Percentiles rank a stretch among this genome's conserved stretches.
Conservation (phyloP, 192 early-diverging fungal species). For the Chytriomyces sp. region DNA sequence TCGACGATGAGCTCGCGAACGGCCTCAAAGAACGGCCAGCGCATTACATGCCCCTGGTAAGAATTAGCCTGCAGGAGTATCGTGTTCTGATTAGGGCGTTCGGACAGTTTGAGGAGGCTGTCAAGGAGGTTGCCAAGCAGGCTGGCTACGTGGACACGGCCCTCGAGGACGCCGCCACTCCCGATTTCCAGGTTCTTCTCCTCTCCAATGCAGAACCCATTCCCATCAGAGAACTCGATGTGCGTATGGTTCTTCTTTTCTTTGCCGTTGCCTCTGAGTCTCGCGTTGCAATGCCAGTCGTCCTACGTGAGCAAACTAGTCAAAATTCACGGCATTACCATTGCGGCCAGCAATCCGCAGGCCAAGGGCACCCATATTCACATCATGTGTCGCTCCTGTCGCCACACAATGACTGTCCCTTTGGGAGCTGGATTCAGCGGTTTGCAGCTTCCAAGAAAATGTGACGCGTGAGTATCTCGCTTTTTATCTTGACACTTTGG, state of each 20-base stretch:
- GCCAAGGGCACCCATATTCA: conserved; percentile 89
- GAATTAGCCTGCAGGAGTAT: conserved; percentile 8
- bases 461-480: conserved; percentile 68
- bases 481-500: conserved; percentile 6
- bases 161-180: conserved; percentile 51
- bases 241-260: conserved; percentile 40
- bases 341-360: conserved; percentile 82
- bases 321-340: conserved; percentile 93
- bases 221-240: conserved; percentile 88
- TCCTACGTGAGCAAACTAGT: conserved; percentile 89
- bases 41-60: conserved; percentile 79
- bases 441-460: conserved; percentile 82
- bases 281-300: conserved; percentile 50
- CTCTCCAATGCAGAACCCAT: conserved; percentile 82
- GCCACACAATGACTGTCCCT: conserved; percentile 76
- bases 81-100: not conserved
- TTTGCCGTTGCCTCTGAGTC: not conserved
- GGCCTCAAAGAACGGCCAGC: conserved; percentile 75
- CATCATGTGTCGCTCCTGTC: conserved; percentile 86
- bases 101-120: conserved; percentile 85
- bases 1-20: conserved; percentile 82
- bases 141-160: conserved; percentile 55
- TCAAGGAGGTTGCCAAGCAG: conserved; percentile 73
- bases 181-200: conserved; percentile 89
- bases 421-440: conserved; percentile 85